Percentiles rank a stretch among this genome's conserved stretches.
These are phyloP conservation scores for Dioscorea dumetorum DNA, from an alignment of 106 monocot species.

Conservation along the genomic window DNA sequence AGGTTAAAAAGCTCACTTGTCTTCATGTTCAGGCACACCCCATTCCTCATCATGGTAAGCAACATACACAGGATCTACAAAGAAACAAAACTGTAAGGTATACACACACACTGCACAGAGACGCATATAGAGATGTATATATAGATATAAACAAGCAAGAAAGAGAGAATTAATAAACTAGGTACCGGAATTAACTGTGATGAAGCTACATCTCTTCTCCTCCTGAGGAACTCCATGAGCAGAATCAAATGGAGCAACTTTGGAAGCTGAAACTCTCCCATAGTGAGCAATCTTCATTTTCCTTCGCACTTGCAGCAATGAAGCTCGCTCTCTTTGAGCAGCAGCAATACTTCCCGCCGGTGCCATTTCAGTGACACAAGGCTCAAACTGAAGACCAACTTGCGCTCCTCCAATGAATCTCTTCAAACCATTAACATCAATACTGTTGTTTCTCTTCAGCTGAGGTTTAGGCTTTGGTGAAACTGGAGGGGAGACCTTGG, in stretches of 20 bases:
- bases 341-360: slow-evolving; percentile 70
- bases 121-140: not conserved
- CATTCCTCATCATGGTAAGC: slow-evolving; percentile 49
- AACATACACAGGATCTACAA: slow-evolving; percentile 25
- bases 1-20: not conserved
- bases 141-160: not conserved
- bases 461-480: slow-evolving; percentile 6
- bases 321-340: slow-evolving; percentile 63
- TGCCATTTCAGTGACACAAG: slow-evolving; percentile 21
- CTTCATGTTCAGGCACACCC: slow-evolving; percentile 35
- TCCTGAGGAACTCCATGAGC: slow-evolving; percentile 11
- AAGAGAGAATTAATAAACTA: not conserved
- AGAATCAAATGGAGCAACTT: too few species aligned
- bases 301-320: slow-evolving; percentile 45
- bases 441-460: slow-evolving; percentile 25
- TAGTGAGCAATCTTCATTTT: slow-evolving; percentile 84
- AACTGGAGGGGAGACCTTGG: not conserved
- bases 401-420: slow-evolving; percentile 2
- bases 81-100: not conserved
- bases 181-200: slow-evolving; percentile 70
- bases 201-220: slow-evolving; percentile 75
- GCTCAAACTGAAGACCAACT: not conserved
- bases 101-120: not conserved
- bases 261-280: slow-evolving; percentile 22
- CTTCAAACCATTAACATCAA: slow-evolving; percentile 28